phyloP scores from a whole-genome alignment of 768 basidiomycete genomes.

The Leccinum longicurvipes region DNA sequence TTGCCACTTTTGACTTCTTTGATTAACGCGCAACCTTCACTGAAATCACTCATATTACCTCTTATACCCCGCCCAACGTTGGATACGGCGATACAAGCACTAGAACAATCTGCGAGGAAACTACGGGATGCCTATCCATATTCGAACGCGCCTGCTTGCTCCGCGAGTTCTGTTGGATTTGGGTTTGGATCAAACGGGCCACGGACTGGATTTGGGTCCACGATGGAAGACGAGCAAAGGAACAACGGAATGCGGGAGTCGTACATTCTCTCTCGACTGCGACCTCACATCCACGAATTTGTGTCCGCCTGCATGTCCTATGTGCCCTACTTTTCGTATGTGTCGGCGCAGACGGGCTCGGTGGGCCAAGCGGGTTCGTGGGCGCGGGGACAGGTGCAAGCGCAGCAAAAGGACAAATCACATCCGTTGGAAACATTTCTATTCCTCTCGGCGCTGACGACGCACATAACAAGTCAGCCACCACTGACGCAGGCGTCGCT shows the following conservation, averaged over 20 bases:
- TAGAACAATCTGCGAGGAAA: slow-evolving; percentile 66
- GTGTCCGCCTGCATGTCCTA: slow-evolving; percentile 76
- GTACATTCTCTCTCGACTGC: slow-evolving; percentile 72
- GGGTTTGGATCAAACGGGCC: slow-evolving; percentile 25
- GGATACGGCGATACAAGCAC: slow-evolving; percentile 66
- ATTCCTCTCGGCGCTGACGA: slow-evolving; percentile 66
- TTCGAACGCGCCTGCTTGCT: slow-evolving; percentile 46
- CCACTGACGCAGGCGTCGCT: slow-evolving; percentile 60
- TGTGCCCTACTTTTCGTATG: slow-evolving; percentile 79
- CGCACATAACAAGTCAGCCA: slow-evolving; percentile 66
- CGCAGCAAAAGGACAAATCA: slow-evolving; percentile 58
- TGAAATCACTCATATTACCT: slow-evolving; percentile 69
- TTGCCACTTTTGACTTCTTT: slow-evolving; percentile 71
- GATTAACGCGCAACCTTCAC: slow-evolving; percentile 60
- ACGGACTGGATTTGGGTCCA: slow-evolving; percentile 32
- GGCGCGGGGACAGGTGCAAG: slow-evolving; percentile 42
- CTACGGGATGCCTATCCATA: slow-evolving; percentile 83
- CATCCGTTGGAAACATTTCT: slow-evolving; percentile 74
- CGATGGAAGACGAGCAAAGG: slow-evolving; percentile 27
- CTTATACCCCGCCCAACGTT: slow-evolving; percentile 84
- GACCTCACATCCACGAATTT: slow-evolving; percentile 74
- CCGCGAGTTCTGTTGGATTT: slow-evolving; percentile 32
- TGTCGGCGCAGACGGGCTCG: slow-evolving; percentile 28
- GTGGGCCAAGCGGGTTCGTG: slow-evolving; percentile 23
- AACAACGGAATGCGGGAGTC: slow-evolving; percentile 66